phyloP scores from a whole-genome alignment of 306 rosid species.

The Castanea crenata region DNA sequence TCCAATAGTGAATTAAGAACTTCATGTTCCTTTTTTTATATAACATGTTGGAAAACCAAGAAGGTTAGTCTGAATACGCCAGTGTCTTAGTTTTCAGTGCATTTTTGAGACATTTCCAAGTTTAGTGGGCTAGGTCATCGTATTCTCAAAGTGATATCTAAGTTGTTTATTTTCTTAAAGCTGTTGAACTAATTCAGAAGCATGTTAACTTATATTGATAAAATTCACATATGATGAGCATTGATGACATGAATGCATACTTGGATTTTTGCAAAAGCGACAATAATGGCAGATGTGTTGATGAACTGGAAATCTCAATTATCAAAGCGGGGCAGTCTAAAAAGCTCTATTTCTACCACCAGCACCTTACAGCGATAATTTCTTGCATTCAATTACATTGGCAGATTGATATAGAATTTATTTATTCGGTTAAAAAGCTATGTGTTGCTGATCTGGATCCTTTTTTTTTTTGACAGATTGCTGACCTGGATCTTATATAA shows the following conservation, averaged over 20 bases:
- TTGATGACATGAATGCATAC: background rate
- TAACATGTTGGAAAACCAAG: no score
- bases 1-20: no score
- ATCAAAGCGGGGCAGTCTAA: constrained; percentile 88
- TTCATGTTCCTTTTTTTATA: no score
- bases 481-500: no score
- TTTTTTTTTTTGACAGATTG: background rate
- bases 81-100: background rate
- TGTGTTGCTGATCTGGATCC: constrained; percentile 9
- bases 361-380: constrained; percentile 87
- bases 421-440: constrained; percentile 7
- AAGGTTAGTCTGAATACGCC: no score
- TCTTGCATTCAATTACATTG: constrained; percentile 21
- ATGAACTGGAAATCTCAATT: constrained; percentile 88
- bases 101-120: background rate
- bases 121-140: background rate
- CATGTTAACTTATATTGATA: background rate
- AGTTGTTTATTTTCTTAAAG: background rate
- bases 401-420: background rate
- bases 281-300: constrained; percentile 72
- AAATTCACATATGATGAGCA: no score
- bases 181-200: background rate
- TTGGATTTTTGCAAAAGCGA: background rate
- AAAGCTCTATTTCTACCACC: constrained; percentile 89
- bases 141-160: background rate